Conservation (phyloP, 371 early-diverging fungal genomes). For the Amoeboaphelidium occidentale region DNA sequence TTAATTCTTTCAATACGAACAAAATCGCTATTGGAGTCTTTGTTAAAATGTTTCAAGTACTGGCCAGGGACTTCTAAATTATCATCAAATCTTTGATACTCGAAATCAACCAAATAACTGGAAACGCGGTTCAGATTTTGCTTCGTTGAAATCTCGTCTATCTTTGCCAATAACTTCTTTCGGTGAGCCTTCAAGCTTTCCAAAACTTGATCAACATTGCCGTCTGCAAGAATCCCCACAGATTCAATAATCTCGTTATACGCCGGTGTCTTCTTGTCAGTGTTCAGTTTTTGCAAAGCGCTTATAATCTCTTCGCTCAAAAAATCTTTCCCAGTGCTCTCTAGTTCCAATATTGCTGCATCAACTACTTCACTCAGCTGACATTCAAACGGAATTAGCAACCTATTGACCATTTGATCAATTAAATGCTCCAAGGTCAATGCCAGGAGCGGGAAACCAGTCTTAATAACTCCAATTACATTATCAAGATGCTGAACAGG, state of each 20-base stretch:
- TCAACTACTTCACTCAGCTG: slow-evolving; percentile 1
- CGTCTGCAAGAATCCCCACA: slow-evolving; percentile 59
- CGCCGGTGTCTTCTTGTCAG: slow-evolving; percentile 16
- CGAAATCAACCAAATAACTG: slow-evolving; percentile 84
- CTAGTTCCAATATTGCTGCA: slow-evolving; percentile 5
- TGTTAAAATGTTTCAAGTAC: slow-evolving; percentile 56
- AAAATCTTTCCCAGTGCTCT: slow-evolving; percentile 17
- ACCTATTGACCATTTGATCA: slow-evolving; percentile 69
- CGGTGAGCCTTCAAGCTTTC: slow-evolving; percentile 55
- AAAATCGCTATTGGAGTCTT: slow-evolving; percentile 69
- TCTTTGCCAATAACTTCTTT: slow-evolving; percentile 55
- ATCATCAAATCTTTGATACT: slow-evolving; percentile 89
- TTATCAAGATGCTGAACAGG: slow-evolving; percentile 51
- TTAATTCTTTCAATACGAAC: slow-evolving; percentile 77
- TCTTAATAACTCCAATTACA: slow-evolving; percentile 84
- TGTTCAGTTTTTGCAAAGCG: slow-evolving; percentile 53
- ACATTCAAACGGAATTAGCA: slow-evolving; percentile 10
- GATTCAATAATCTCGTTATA: slow-evolving; percentile 52
- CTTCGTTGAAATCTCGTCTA: slow-evolving; percentile 50
- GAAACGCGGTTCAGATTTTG: slow-evolving; percentile 61
- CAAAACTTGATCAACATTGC: slow-evolving; percentile 51
- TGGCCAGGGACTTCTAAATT: slow-evolving; percentile 96
- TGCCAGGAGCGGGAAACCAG: slow-evolving; percentile 74
- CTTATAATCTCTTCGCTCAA: slow-evolving; percentile 56
- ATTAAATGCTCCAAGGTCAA: slow-evolving; percentile 93